phyloP scores from a whole-genome alignment of 108 stramenopile genomes.

The Cyclotella baltica region DNA sequence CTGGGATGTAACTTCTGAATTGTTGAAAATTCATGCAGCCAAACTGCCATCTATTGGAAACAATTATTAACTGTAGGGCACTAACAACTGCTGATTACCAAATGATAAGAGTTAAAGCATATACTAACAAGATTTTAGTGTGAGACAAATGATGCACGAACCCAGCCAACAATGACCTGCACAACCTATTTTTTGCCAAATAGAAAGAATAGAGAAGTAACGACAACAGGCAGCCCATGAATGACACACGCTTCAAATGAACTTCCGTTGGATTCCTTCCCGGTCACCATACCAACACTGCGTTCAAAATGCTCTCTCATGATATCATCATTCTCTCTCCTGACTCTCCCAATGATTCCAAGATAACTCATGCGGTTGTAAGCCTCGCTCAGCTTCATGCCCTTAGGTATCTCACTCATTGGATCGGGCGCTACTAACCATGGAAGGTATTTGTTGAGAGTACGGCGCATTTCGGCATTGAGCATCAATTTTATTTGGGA shows the following conservation, averaged over 20 bases:
- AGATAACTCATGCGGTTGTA: slow-evolving; percentile 43
- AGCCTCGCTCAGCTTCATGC: slow-evolving; percentile 41
- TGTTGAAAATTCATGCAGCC: background rate
- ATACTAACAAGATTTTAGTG: no score
- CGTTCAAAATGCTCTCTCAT: slow-evolving; percentile 47
- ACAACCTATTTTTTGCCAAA: background rate
- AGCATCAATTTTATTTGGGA: slow-evolving; percentile 34
- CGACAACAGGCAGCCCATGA: slow-evolving; percentile 1
- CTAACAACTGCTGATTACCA: no score
- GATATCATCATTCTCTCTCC: slow-evolving; percentile 38
- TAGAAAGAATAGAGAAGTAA: background rate
- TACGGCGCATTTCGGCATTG: slow-evolving; percentile 27
- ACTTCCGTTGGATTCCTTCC: background rate
- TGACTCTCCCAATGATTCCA: slow-evolving; percentile 34
- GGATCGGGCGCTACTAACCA: slow-evolving; percentile 33
- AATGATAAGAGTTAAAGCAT: no score
- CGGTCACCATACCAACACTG: slow-evolving; percentile 46
- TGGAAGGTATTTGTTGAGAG: slow-evolving; percentile 31
- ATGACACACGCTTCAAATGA: background rate
- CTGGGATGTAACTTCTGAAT: slow-evolving; percentile 62
- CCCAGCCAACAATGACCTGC: no score
- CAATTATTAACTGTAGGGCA: no score
- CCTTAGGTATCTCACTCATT: slow-evolving; percentile 34
- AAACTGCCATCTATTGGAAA: no score
- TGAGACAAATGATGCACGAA: no score